phyloP scores from a whole-genome alignment of 169 alveolate genomes.

The Plasmodium gonderi region DNA sequence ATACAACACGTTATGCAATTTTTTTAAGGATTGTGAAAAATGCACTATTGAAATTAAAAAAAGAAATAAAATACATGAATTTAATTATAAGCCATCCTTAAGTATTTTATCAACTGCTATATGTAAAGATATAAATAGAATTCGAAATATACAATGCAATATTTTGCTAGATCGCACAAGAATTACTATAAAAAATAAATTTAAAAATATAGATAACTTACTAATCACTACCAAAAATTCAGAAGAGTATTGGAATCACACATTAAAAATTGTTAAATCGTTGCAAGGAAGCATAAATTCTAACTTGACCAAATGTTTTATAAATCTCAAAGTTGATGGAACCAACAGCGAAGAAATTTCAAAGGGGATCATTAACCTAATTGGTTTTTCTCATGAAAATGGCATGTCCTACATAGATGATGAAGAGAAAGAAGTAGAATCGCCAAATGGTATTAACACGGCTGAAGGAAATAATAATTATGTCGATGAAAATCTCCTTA shows the following conservation, averaged over 20 bases:
- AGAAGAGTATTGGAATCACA: constrained; percentile 64
- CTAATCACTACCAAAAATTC: constrained; percentile 33
- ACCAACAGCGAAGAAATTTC: not conserved
- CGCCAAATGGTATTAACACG: not conserved
- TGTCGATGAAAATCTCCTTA: not conserved
- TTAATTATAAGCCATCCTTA: constrained; percentile 66
- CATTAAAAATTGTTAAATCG: not conserved
- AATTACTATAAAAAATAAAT: constrained; percentile 21
- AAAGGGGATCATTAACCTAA: not conserved
- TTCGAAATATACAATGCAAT: constrained; percentile 39
- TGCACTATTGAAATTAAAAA: constrained; percentile 37
- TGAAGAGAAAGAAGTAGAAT: not conserved
- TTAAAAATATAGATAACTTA: constrained; percentile 47
- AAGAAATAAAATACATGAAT: constrained; percentile 22
- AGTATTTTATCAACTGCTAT: constrained; percentile 33
- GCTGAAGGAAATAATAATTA: not conserved
- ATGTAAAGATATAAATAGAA: constrained; percentile 53
- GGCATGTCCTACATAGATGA: not conserved
- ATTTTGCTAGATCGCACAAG: constrained; percentile 22
- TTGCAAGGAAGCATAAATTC: constrained; percentile 25
- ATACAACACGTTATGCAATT: constrained; percentile 20
- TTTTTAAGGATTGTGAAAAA: constrained; percentile 47
- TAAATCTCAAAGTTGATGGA: constrained; percentile 28
- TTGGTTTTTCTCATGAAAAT: not conserved
- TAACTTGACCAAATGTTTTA: constrained; percentile 54